Evolutionary conservation across 2,329 filamentous ascomycete species (phyloP).

Genomic region (Fusarium longipes): DNA sequence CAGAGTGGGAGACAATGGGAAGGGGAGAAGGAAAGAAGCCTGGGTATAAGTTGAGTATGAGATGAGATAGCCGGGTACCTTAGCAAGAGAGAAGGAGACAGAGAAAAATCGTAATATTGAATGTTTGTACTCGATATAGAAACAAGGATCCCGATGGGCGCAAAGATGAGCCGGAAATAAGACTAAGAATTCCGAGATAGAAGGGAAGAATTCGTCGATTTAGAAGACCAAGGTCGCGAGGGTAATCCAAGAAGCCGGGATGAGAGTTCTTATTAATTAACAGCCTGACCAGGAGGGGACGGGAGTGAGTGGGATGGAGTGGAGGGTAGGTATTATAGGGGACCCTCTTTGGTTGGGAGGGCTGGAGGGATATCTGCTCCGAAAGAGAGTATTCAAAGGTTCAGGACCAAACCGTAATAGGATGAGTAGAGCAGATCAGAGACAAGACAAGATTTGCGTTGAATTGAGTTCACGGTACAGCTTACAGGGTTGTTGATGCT

Average conservation of each 20-base stretch:
- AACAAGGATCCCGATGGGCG: slow-evolving; percentile 25
- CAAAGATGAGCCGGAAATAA: slow-evolving; percentile 37
- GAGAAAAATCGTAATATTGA: not conserved
- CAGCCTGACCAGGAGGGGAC: slow-evolving; percentile 16
- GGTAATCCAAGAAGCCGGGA: slow-evolving; percentile 23
- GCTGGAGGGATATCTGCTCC: slow-evolving; percentile 36
- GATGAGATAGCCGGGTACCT: not conserved
- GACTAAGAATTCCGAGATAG: slow-evolving; percentile 22
- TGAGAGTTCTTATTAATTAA: slow-evolving; percentile 40
- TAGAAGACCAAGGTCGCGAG: slow-evolving; percentile 16
- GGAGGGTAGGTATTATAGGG: slow-evolving; percentile 8
- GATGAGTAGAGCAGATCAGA: slow-evolving; percentile 25
- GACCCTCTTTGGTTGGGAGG: slow-evolving; percentile 32
- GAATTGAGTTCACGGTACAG: not conserved
- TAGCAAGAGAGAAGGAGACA: not conserved
- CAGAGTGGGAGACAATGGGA: not conserved
- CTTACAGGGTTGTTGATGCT: slow-evolving; percentile 21
- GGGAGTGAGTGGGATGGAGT: not conserved
- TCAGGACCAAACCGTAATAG: slow-evolving; percentile 23
- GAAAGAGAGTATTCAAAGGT: slow-evolving; percentile 28
- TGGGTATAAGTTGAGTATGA: not conserved
- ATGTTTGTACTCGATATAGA: slow-evolving; percentile 15
- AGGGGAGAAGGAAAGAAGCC: not conserved
- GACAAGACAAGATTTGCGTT: slow-evolving; percentile 16
- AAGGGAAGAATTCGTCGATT: slow-evolving; percentile 18